Evolutionary conservation across 2,329 filamentous ascomycete genomes (phyloP).

Genomic region (Alternaria ethzedia): DNA sequence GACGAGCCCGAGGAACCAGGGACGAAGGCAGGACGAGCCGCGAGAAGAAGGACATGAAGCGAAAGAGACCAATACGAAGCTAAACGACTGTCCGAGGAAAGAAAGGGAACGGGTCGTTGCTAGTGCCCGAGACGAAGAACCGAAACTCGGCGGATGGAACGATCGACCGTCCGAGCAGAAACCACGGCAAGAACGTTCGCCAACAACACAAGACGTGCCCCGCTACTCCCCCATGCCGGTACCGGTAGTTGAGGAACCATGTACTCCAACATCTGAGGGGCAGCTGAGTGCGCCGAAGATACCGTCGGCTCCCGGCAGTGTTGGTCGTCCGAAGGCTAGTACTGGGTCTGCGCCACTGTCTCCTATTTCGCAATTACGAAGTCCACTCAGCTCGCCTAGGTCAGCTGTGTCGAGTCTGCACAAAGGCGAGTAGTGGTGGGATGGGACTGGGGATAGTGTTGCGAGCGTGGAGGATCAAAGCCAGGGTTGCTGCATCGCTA

Average conservation of each 20-base stretch:
- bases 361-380: not conserved
- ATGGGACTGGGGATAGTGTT: slow-evolving; percentile 1
- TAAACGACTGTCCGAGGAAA: not conserved
- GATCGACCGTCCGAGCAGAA: not conserved
- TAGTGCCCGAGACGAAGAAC: not conserved
- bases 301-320: not conserved
- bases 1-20: not conserved
- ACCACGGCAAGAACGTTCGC: not conserved
- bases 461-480: slow-evolving; percentile 3
- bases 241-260: slow-evolving; percentile 3
- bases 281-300: not conserved
- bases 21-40: not conserved
- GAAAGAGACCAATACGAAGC: not conserved
- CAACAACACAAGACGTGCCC: not conserved
- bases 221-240: slow-evolving; percentile 4
- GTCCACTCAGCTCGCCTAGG: slow-evolving; percentile 1
- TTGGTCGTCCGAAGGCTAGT: not conserved
- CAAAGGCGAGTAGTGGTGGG: slow-evolving; percentile 2
- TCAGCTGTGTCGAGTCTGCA: slow-evolving; percentile 17
- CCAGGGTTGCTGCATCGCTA: not conserved
- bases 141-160: slow-evolving; percentile 1
- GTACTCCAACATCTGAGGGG: not conserved
- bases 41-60: not conserved
- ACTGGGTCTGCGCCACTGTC: not conserved
- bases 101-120: not conserved